A percentile compares a stretch with the other conserved stretches of the same genome.
These are phyloP conservation scores for Copromyces sp. DNA, from an alignment of 495 filamentous ascomycete genomes.

Conservation along the genomic window DNA sequence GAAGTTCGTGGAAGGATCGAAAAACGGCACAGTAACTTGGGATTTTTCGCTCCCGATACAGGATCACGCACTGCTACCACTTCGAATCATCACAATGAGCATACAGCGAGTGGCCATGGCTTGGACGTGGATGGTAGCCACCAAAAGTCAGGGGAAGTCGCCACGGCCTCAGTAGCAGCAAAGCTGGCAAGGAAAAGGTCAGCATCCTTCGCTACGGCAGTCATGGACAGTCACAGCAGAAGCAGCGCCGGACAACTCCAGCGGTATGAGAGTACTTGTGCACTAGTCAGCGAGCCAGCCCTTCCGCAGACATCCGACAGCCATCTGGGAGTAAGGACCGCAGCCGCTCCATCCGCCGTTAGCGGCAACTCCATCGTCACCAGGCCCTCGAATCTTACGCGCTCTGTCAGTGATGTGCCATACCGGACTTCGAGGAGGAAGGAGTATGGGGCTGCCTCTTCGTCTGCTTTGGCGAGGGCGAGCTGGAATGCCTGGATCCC, in stretches of 20 bases:
- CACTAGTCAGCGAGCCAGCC: slow-evolving; percentile 36
- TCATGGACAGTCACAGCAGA: slow-evolving; percentile 29
- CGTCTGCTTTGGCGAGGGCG: not conserved
- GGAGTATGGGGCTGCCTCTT: not conserved
- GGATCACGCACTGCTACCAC: slow-evolving; percentile 2
- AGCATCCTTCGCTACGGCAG: slow-evolving; percentile 34
- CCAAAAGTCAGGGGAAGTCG: not conserved
- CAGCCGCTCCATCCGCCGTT: not conserved
- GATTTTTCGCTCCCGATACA: slow-evolving; percentile 10
- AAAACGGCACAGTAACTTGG: slow-evolving; percentile 15
- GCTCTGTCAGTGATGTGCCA: not conserved
- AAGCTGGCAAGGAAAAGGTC: slow-evolving; percentile 31
- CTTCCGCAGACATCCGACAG: slow-evolving; percentile 35
- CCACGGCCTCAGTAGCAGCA: not conserved
- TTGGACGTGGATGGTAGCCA: not conserved
- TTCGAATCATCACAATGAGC: not conserved
- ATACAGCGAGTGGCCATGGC: not conserved
- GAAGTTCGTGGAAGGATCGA: slow-evolving; percentile 37
- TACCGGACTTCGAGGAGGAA: not conserved
- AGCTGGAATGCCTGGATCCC: not conserved
- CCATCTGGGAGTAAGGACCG: slow-evolving; percentile 28
- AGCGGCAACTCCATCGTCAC: not conserved
- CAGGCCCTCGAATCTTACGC: not conserved
- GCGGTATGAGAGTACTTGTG: slow-evolving; percentile 10
- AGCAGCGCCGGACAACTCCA: slow-evolving; percentile 1